Conservation (phyloP, 2,329 filamentous ascomycete genomes). For the Biscogniauxia sp. region DNA sequence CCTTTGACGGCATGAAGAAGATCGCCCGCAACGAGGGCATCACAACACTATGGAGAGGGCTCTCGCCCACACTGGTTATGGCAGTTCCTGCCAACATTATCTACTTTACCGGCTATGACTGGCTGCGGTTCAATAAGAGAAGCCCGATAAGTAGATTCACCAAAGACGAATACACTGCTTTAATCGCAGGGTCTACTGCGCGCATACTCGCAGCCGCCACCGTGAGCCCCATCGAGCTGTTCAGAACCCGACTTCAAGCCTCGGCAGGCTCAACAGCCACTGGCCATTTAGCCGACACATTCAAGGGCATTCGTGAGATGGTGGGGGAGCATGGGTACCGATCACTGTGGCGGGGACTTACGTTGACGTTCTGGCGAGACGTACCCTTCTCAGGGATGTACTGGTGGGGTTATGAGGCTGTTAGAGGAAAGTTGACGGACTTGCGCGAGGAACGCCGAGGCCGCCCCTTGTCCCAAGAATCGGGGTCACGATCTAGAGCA, state of each 20-base stretch:
- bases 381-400: slow-evolving; percentile 97
- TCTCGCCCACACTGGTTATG: slow-evolving; percentile 95
- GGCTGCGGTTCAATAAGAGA: slow-evolving; percentile 70
- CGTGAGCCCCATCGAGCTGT: slow-evolving; percentile 90
- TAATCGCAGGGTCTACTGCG: slow-evolving; percentile 76
- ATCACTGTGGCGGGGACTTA: slow-evolving; percentile 86
- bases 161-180: slow-evolving; percentile 71
- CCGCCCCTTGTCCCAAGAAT: slow-evolving; percentile 37
- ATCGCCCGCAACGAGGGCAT: slow-evolving; percentile 92
- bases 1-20: slow-evolving; percentile 87
- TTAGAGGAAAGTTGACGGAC: slow-evolving; percentile 70
- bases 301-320: slow-evolving; percentile 75
- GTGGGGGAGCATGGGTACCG: slow-evolving; percentile 72
- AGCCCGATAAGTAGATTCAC: slow-evolving; percentile 68
- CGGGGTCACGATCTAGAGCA: slow-evolving; percentile 38
- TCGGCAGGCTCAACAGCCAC: slow-evolving; percentile 56
- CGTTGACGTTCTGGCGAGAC: slow-evolving; percentile 90
- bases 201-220: slow-evolving; percentile 76
- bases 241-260: slow-evolving; percentile 88
- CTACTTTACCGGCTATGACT: slow-evolving; percentile 98
- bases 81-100: slow-evolving; percentile 94
- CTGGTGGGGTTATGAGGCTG: slow-evolving; percentile 95
- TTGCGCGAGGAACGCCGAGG: slow-evolving; percentile 55
- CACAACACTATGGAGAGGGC: slow-evolving; percentile 82
- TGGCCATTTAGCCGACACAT: slow-evolving; percentile 75